Evolutionary conservation across 1,139 yeast genomes (phyloP).

Genomic region (Kodamaea fungicola): DNA sequence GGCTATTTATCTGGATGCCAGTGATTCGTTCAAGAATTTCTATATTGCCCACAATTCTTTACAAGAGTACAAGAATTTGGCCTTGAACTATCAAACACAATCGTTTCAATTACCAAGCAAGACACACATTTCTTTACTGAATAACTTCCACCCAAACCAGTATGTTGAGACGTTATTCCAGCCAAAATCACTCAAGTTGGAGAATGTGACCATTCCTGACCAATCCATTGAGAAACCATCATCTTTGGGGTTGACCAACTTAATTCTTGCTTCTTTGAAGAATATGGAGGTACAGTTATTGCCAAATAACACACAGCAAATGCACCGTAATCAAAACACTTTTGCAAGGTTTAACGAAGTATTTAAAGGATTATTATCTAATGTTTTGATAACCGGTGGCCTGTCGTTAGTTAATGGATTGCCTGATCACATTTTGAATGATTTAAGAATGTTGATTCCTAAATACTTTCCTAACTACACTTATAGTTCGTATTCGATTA

Average conservation of each 20-base stretch:
- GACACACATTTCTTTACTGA: slow-evolving; percentile 33
- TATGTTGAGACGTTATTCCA: slow-evolving; percentile 54
- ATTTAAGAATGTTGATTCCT: slow-evolving; percentile 45
- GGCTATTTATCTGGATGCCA: slow-evolving; percentile 17
- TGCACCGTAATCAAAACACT: slow-evolving; percentile 15
- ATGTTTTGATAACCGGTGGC: slow-evolving; percentile 67
- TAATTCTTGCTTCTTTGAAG: slow-evolving; percentile 43
- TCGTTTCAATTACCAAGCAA: slow-evolving; percentile 50
- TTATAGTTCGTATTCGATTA: slow-evolving; percentile 34
- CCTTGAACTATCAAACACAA: slow-evolving; percentile 19
- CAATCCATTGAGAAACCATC: slow-evolving; percentile 38
- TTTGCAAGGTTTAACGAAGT: slow-evolving; percentile 40
- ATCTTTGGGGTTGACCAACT: slow-evolving; percentile 46
- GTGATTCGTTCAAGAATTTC: slow-evolving; percentile 48
- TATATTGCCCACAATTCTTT: slow-evolving; percentile 38
- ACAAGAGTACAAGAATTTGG: slow-evolving; percentile 45
- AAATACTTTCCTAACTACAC: slow-evolving; percentile 49
- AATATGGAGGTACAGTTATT: slow-evolving; percentile 31
- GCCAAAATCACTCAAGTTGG: slow-evolving; percentile 38
- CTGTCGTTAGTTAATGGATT: slow-evolving; percentile 58
- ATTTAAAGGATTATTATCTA: slow-evolving; percentile 45
- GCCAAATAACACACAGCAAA: slow-evolving; percentile 16
- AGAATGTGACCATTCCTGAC: slow-evolving; percentile 28
- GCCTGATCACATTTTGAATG: slow-evolving; percentile 59
- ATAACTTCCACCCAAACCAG: slow-evolving; percentile 22